Evolutionary conservation across 75 land plant species (phyloP).

Genomic region (Cunninghamia lanceolata): DNA sequence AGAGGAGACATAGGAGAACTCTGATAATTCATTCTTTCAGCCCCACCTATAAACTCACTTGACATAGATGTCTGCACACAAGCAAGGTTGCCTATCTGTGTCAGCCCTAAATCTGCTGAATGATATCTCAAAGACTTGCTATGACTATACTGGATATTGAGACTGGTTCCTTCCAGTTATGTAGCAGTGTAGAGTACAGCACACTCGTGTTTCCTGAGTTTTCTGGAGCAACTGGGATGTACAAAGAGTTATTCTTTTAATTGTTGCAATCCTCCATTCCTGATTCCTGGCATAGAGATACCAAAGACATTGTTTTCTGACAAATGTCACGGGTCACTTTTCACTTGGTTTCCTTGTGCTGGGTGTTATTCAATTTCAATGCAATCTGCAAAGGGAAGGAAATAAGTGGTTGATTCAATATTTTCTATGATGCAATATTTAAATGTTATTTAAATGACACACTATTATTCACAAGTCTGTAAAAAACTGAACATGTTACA

Average conservation of each 20-base stretch:
- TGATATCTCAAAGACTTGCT: slow-evolving; percentile 8
- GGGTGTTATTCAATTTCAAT: background rate
- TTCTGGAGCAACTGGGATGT: slow-evolving; percentile 6
- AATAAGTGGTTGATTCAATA: background rate
- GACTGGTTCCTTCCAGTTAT: slow-evolving; percentile 18
- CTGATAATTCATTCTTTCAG: slow-evolving; percentile 18
- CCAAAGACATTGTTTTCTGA: slow-evolving; percentile 3
- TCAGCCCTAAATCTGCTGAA: slow-evolving; percentile 18
- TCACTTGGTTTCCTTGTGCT: background rate
- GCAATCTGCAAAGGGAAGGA: slow-evolving; percentile 1
- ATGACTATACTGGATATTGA: slow-evolving; percentile 9
- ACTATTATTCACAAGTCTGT: background rate
- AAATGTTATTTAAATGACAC: background rate
- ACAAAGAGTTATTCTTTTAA: background rate
- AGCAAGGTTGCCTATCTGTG: slow-evolving; percentile 17
- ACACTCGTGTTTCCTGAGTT: slow-evolving; percentile 13
- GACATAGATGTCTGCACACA: background rate
- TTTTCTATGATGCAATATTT: background rate
- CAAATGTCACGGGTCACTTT: background rate
- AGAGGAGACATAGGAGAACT: slow-evolving; percentile 63
- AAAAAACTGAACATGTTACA: background rate
- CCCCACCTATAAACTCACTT: slow-evolving; percentile 6
- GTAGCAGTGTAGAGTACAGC: slow-evolving; percentile 18
- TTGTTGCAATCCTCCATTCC: background rate
- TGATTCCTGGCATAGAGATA: background rate